phyloP scores from a whole-genome alignment of 2,329 filamentous ascomycete species.

The Penicillium freii region DNA sequence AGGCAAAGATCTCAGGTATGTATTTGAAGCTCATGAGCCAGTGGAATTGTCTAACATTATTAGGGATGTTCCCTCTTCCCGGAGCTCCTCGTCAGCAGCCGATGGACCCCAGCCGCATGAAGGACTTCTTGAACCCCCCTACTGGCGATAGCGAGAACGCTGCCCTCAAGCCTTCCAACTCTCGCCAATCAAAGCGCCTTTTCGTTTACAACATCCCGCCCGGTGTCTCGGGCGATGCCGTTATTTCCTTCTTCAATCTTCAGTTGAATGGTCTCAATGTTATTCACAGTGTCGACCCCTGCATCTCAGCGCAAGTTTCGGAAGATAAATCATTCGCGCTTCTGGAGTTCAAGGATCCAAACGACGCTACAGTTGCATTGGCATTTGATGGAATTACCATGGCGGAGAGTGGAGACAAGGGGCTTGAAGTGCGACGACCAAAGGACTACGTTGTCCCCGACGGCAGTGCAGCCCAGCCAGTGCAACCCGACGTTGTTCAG shows the following conservation, averaged over 20 bases:
- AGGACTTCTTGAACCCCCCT: constrained; percentile 93
- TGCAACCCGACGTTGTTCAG: constrained; percentile 74
- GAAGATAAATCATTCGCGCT: constrained; percentile 78
- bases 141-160: constrained; percentile 66
- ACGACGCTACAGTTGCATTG: constrained; percentile 86
- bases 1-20: constrained; percentile 83
- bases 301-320: constrained; percentile 77
- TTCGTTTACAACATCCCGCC: constrained; percentile 79
- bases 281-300: constrained; percentile 78
- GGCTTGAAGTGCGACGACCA: constrained; percentile 74
- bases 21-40: not conserved
- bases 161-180: constrained; percentile 88
- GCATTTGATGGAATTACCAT: constrained; percentile 88
- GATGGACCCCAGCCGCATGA: constrained; percentile 90
- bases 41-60: not conserved
- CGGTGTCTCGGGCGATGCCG: constrained; percentile 68
- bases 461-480: constrained; percentile 67
- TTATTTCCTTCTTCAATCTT: constrained; percentile 88
- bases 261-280: constrained; percentile 97
- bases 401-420: constrained; percentile 66
- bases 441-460: constrained; percentile 97
- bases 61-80: constrained; percentile 94
- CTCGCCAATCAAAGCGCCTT: constrained; percentile 89
- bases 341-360: constrained; percentile 82
- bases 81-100: constrained; percentile 92